Conservation (phyloP, 2,329 filamentous ascomycete genomes). For the Mycogone perniciosa region DNA sequence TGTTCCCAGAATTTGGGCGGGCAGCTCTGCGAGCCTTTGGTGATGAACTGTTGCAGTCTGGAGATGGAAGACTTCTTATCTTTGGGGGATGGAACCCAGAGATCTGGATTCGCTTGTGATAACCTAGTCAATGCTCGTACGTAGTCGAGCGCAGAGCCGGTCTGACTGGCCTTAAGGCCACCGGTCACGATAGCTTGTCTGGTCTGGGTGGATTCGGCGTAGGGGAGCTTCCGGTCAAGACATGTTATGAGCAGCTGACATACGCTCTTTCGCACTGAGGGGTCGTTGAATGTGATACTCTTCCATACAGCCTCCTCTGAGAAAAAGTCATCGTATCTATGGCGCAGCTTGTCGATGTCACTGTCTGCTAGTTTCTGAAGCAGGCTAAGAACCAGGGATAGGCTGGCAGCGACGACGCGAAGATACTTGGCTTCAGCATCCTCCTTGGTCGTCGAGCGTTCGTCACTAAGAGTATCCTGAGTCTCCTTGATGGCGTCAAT, state of each 20-base stretch:
- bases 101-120: conserved; percentile 56
- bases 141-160: conserved; percentile 67
- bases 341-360: conserved; percentile 54
- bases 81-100: conserved; percentile 59
- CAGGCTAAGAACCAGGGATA: conserved; percentile 50
- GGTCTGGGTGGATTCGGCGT: conserved; percentile 44
- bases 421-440: conserved; percentile 83
- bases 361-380: conserved; percentile 40
- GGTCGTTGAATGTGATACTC: conserved; percentile 56
- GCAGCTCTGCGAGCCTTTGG: conserved; percentile 78
- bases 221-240: conserved; percentile 42
- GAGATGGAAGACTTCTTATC: conserved; percentile 49
- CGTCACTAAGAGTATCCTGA: conserved; percentile 76
- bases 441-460: conserved; percentile 74
- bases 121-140: conserved; percentile 60
- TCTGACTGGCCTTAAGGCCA: conserved; percentile 65
- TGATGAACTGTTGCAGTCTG: conserved; percentile 64
- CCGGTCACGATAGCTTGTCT: conserved; percentile 62
- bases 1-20: conserved; percentile 66
- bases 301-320: conserved; percentile 61
- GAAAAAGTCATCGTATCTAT: conserved; percentile 61
- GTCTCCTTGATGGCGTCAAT: conserved; percentile 76
- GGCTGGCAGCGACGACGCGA: conserved; percentile 56
- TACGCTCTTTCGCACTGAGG: conserved; percentile 43
- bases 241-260: conserved; percentile 46